Base-by-base conservation (phyloP, 352 stramenopile species). In the Phytophthora agathidicida region DNA sequence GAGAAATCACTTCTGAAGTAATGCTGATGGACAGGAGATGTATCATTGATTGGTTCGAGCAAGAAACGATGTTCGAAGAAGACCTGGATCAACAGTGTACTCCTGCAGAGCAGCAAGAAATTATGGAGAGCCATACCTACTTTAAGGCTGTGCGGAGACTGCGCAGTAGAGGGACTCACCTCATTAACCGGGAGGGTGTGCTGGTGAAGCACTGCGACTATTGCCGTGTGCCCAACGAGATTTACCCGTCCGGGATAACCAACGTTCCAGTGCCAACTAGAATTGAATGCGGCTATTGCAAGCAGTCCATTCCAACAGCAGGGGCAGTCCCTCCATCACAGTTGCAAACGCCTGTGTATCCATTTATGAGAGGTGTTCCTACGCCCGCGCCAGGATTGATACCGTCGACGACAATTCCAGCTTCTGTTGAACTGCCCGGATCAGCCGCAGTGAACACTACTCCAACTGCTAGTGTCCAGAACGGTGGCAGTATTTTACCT, bases 21-120 rank as follows among this genome's bases (percentile, higher is more conserved):
- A 66, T 53, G 35, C 24, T 64, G 24, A 45, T 46, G 24, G 47
- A 60, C 14, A 60, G 41, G 31, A 62, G 52, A 58, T 91, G 81
- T 47, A 88, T 93, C 42, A 65, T 93, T 24, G 86, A 93, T 41
- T 93, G 83, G 78, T 95, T 93, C 23, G 86, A 95, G 69, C 86
- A 95, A 71, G 86, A 95, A 56, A 94, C 84, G 4, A 95, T 95
- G 86, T 95, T 95, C 52, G 86, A 95, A 76, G 86, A 95, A 71
- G 83, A 91, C 24, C 37, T 93, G 48, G 83, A 95, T 60, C 80
- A 93, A 55, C 75, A 88, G 47, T 93, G 84, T 60, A 76, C 82
- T 8, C 77, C 61, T 16, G 53, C 54, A 10, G 86, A 95, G 53
- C 82, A 93, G 36, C 69, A 86, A 46, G 84, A 94, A 44, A 83